A percentile compares a stretch with the other conserved stretches of the same genome.
Evolutionary conservation across 495 filamentous ascomycete species (phyloP).

Genomic region (Penicillium pulvis): DNA sequence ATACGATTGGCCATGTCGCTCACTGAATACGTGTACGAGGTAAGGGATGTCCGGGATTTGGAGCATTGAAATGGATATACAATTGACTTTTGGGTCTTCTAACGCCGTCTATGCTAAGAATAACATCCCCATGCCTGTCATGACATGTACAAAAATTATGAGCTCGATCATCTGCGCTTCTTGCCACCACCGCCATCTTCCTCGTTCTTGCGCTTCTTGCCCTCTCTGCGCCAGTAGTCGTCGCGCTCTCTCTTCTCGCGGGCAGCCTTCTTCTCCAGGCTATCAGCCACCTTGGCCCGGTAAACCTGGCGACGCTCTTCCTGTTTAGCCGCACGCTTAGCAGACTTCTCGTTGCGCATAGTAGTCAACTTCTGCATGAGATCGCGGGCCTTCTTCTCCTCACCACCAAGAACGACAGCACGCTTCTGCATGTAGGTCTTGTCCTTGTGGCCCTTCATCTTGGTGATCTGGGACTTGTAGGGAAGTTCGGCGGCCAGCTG

Average conservation of each 20-base stretch:
- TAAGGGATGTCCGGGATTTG: no score
- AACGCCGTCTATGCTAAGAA: slow-evolving; percentile 34
- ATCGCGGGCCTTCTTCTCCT: slow-evolving; percentile 86
- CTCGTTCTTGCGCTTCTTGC: slow-evolving; percentile 81
- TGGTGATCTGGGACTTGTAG: slow-evolving; percentile 87
- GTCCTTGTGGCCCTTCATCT: slow-evolving; percentile 75
- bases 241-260: slow-evolving; percentile 88
- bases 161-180: slow-evolving; percentile 54
- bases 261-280: slow-evolving; percentile 76
- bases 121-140: slow-evolving; percentile 14
- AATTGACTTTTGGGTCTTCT: slow-evolving; percentile 26
- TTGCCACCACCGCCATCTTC: slow-evolving; percentile 65
- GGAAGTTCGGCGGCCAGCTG: slow-evolving; percentile 83
- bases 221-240: slow-evolving; percentile 91
- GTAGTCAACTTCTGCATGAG: slow-evolving; percentile 94
- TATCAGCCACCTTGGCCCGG: slow-evolving; percentile 75
- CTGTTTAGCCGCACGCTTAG: slow-evolving; percentile 78
- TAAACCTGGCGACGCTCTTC: slow-evolving; percentile 80
- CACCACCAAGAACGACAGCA: slow-evolving; percentile 77
- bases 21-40: not conserved
- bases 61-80: slow-evolving; percentile 15
- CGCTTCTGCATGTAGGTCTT: slow-evolving; percentile 93
- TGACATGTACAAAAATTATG: slow-evolving; percentile 25
- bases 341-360: slow-evolving; percentile 84
- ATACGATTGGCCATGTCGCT: no score